Evolutionary conservation across 2,329 filamentous ascomycete species (phyloP).

Genomic region (Fusarium nodosum): DNA sequence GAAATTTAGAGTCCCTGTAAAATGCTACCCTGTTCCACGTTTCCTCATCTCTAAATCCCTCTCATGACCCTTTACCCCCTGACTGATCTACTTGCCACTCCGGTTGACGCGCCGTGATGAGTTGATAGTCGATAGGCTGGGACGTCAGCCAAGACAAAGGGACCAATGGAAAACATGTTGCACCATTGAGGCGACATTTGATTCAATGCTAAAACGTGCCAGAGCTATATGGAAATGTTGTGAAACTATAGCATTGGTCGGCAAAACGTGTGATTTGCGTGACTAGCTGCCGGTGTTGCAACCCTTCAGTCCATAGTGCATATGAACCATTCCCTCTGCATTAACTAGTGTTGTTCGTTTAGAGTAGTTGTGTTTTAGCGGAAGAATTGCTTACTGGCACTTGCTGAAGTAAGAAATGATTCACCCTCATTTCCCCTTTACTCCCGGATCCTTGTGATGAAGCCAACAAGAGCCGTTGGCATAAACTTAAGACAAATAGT

Average conservation of each 20-base stretch:
- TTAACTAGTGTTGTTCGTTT: neutral
- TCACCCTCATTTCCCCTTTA: neutral
- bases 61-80: neutral
- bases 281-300: neutral
- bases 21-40: neutral
- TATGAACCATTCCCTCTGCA: neutral
- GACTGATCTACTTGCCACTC: neutral
- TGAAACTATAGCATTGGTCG: neutral
- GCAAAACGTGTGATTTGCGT: neutral
- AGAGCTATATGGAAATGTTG: constrained; percentile 7
- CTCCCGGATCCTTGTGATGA: neutral
- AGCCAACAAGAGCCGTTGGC: neutral
- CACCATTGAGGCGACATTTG: neutral
- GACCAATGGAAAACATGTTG: neutral
- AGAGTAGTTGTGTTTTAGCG: neutral
- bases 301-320: neutral
- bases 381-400: too few relatives aligned
- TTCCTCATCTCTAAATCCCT: neutral
- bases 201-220: constrained; percentile 10
- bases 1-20: neutral
- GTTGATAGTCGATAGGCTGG: neutral
- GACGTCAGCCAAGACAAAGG: neutral
- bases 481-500: constrained; percentile 2
- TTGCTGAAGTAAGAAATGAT: constrained; percentile 3
- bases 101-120: neutral